These are phyloP conservation scores for Podospora pseudocomata DNA, from an alignment of 495 filamentous ascomycete genomes.

Conservation along the genomic window DNA sequence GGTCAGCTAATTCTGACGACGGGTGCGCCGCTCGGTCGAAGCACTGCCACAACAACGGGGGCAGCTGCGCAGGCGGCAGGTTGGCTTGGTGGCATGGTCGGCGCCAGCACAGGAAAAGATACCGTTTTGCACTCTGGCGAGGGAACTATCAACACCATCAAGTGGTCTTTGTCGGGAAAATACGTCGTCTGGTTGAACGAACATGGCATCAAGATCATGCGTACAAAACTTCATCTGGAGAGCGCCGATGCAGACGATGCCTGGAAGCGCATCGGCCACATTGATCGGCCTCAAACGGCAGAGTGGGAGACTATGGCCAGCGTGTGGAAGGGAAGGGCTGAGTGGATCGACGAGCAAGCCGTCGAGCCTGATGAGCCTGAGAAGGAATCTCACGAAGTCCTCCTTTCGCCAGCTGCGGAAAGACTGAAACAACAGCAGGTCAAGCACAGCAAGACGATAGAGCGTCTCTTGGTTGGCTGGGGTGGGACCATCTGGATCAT, in stretches of 20 bases:
- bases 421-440: constrained; percentile 46
- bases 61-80: constrained; percentile 76
- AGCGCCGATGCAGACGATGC: constrained; percentile 71
- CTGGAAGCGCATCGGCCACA: constrained; percentile 95
- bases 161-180: constrained; percentile 87
- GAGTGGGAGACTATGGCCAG: constrained; percentile 92
- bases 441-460: constrained; percentile 47
- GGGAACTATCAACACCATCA: constrained; percentile 82
- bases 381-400: constrained; percentile 33
- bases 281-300: constrained; percentile 72
- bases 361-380: constrained; percentile 57
- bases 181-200: constrained; percentile 95
- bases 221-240: constrained; percentile 79
- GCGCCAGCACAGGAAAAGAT: constrained; percentile 75
- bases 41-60: constrained; percentile 73
- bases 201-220: constrained; percentile 95
- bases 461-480: constrained; percentile 91
- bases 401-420: constrained; percentile 43
- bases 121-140: constrained; percentile 88
- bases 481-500: constrained; percentile 94
- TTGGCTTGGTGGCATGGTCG: constrained; percentile 86
- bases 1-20: constrained; percentile 87
- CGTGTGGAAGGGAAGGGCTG: constrained; percentile 85
- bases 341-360: constrained; percentile 84
- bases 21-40: constrained; percentile 72